Conservation (phyloP, 306 rosid genomes). For the Coriaria nepalensis region DNA sequence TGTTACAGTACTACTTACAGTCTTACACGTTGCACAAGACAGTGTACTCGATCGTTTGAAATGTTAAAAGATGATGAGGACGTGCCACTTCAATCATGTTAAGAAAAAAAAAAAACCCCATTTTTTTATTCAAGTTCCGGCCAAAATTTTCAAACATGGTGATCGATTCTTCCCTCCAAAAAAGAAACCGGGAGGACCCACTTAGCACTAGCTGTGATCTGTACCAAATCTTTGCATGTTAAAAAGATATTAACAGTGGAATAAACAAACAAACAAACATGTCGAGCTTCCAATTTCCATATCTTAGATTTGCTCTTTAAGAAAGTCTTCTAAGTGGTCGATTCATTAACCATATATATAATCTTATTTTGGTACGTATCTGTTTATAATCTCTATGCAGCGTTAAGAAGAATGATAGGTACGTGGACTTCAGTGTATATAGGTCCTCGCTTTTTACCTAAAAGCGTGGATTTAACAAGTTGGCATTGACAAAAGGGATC, state of each 20-base stretch:
- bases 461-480: constrained; percentile 34
- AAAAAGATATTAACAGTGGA: background rate
- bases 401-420: constrained; percentile 27
- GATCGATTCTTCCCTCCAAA: constrained; percentile 28
- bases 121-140: too few species aligned
- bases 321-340: constrained; percentile 26
- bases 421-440: constrained; percentile 85
- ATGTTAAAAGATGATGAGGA: too few species aligned
- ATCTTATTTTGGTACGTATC: too few species aligned
- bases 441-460: constrained; percentile 65
- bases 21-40: too few species aligned
- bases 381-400: constrained; percentile 7
- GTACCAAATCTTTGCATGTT: constrained; percentile 17
- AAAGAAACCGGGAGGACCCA: constrained; percentile 18
- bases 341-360: too few species aligned
- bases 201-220: constrained; percentile 15
- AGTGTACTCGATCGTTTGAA: too few species aligned
- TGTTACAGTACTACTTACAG: too few species aligned
- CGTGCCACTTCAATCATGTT: too few species aligned
- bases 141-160: background rate
- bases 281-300: too few species aligned
- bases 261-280: too few species aligned
- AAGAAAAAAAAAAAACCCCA: too few species aligned
- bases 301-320: constrained; percentile 20
- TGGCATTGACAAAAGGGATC: constrained; percentile 31